Conservation (phyloP, 805 yeast genomes). For the Candida andamanensis region DNA sequence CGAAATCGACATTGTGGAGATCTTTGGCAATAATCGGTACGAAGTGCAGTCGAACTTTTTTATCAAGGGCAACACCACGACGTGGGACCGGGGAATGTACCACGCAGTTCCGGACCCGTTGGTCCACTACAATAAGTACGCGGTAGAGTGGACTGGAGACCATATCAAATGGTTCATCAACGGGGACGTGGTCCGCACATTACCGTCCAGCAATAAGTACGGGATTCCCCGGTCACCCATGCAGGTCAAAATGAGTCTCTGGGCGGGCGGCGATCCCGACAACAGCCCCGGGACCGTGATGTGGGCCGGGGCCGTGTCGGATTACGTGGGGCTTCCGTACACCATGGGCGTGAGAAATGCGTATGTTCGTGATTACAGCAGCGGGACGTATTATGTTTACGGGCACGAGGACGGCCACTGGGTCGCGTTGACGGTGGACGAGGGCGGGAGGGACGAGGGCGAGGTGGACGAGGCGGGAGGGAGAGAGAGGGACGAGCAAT, state of each 20-base stretch:
- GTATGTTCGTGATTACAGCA: slow-evolving; percentile 22
- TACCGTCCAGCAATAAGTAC: slow-evolving; percentile 15
- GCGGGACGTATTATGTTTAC: slow-evolving; percentile 25
- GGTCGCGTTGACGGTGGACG: slow-evolving; percentile 1
- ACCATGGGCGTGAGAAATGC: slow-evolving; percentile 23
- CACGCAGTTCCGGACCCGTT: slow-evolving; percentile 24
- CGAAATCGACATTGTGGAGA: slow-evolving; percentile 37
- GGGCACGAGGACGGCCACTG: slow-evolving; percentile 14
- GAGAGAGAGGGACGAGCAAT: slow-evolving; percentile 2
- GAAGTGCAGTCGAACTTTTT: slow-evolving; percentile 35
- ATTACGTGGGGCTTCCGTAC: slow-evolving; percentile 27
- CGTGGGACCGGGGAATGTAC: slow-evolving; percentile 31
- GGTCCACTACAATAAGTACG: slow-evolving; percentile 22
- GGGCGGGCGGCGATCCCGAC: slow-evolving; percentile 39
- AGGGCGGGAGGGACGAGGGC: slow-evolving; percentile 9
- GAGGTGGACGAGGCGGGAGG: slow-evolving; percentile 8
- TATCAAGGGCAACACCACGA: slow-evolving; percentile 33
- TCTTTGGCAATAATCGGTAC: slow-evolving; percentile 30
- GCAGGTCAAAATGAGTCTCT: slow-evolving; percentile 30
- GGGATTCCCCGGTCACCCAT: slow-evolving; percentile 36
- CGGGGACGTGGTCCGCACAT: slow-evolving; percentile 21
- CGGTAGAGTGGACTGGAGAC: slow-evolving; percentile 34
- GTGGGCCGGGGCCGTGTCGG: slow-evolving; percentile 39
- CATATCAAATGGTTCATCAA: slow-evolving; percentile 27
- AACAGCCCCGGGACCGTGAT: slow-evolving; percentile 31